Percentiles rank a stretch among this genome's conserved stretches.
Conservation (phyloP, 495 filamentous ascomycete genomes). For the Trichoderma reesei region DNA sequence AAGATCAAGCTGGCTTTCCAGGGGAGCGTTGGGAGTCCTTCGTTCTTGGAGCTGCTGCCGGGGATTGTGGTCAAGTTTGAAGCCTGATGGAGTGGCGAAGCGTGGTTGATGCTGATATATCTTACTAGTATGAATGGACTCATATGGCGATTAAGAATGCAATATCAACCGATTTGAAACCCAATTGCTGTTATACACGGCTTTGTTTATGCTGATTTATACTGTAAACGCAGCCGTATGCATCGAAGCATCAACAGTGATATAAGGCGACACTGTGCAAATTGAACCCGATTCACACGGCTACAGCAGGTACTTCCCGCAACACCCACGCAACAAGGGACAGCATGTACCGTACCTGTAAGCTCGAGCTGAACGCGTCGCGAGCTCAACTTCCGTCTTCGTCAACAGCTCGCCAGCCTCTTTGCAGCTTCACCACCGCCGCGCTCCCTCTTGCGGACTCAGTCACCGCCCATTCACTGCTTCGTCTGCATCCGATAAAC, state of each 20-base stretch:
- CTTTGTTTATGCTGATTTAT: no score
- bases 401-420: not conserved
- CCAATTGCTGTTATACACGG: no score
- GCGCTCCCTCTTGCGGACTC: not conserved
- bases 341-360: not conserved
- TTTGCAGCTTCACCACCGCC: not conserved
- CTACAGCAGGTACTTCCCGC: not conserved
- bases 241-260: no score
- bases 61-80: not conserved
- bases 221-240: no score
- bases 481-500: not conserved
- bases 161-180: no score
- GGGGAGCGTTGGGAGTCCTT: conserved; percentile 1
- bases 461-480: not conserved
- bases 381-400: not conserved
- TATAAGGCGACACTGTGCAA: no score
- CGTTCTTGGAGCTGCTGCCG: not conserved
- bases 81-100: not conserved
- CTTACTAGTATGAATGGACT: no score
- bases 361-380: not conserved
- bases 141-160: no score
- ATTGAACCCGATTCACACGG: no score
- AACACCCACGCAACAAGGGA: no score
- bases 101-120: no score
- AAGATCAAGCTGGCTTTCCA: not conserved